phyloP scores from a whole-genome alignment of 208 protist genomes.

The Wallacemonas rigidus region DNA sequence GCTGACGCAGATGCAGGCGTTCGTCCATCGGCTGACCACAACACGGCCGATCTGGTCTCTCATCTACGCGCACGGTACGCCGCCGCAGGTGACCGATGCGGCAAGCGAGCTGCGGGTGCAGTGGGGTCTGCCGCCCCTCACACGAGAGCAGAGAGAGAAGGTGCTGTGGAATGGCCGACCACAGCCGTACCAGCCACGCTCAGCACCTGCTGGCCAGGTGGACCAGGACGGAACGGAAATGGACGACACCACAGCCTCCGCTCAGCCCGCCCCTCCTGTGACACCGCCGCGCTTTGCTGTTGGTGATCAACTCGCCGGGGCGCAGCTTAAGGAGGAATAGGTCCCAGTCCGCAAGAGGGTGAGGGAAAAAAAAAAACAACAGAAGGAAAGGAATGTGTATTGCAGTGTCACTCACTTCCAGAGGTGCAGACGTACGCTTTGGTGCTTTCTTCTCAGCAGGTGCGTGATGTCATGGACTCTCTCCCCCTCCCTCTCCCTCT shows the following conservation, averaged over 20 bases:
- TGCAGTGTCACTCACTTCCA: neutral
- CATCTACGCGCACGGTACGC: conserved; percentile 71
- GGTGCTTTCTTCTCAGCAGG: too few species aligned
- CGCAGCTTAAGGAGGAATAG: conserved; percentile 12
- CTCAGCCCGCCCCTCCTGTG: neutral
- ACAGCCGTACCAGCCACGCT: too few species aligned
- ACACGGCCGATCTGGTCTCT: conserved; percentile 47
- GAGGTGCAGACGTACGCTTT: too few species aligned
- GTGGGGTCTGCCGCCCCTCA: conserved; percentile 62
- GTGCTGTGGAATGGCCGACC: too few species aligned
- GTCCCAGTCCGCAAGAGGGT: neutral
- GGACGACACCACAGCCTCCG: neutral
- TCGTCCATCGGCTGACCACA: conserved; percentile 60
- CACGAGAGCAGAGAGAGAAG: neutral
- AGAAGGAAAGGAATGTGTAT: neutral
- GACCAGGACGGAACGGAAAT: too few species aligned
- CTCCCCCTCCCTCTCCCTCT: too few species aligned
- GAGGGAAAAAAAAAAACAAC: neutral
- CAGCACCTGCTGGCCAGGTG: too few species aligned
- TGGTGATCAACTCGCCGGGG: conserved; percentile 5
- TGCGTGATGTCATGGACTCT: too few species aligned
- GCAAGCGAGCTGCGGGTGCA: conserved; percentile 60
- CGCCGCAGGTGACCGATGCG: conserved; percentile 47
- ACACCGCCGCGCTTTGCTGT: conserved; percentile 11
- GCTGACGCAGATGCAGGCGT: conserved; percentile 37